Evolutionary conservation across 2,329 filamentous ascomycete genomes (phyloP).

Genomic region (Apiospora kogelbergensis): DNA sequence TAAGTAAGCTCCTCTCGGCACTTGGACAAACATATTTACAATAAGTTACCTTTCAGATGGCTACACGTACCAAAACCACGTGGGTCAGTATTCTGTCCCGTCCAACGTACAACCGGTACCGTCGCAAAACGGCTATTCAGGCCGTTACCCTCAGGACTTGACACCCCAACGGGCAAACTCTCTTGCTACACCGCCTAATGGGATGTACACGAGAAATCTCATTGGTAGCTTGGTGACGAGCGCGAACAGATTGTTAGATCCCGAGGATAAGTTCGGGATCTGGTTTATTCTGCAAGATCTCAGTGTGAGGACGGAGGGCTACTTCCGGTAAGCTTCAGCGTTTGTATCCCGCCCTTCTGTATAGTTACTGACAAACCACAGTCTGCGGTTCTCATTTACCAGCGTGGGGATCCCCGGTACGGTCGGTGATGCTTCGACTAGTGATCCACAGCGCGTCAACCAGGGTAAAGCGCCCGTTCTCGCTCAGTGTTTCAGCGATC

Average conservation of each 20-base stretch:
- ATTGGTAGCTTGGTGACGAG: constrained; percentile 91
- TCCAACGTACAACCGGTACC: constrained; percentile 31
- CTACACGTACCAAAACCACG: background rate
- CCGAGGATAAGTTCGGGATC: constrained; percentile 78
- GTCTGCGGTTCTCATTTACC: constrained; percentile 73
- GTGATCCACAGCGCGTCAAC: constrained; percentile 57
- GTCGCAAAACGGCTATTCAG: constrained; percentile 26
- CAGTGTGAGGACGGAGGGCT: constrained; percentile 89
- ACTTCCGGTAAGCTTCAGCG: constrained; percentile 68
- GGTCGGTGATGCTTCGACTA: constrained; percentile 33
- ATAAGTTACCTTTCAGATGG: background rate
- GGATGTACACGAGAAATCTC: constrained; percentile 92
- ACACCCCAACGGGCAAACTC: background rate
- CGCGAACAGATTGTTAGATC: constrained; percentile 79
- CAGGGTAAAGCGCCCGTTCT: constrained; percentile 77
- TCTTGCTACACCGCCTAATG: constrained; percentile 56
- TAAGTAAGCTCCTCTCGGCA: background rate
- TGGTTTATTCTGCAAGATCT: constrained; percentile 98
- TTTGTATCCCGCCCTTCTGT: background rate
- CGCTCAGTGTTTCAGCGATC: constrained; percentile 81
- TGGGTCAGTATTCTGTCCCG: background rate
- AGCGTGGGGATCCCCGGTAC: constrained; percentile 66
- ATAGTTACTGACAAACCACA: constrained; percentile 27
- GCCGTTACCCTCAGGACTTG: constrained; percentile 19
- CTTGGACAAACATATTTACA: background rate